These are phyloP conservation scores for Kitagawia praeruptora DNA, from an alignment of 129 eudicot genomes.

Conservation along the genomic window DNA sequence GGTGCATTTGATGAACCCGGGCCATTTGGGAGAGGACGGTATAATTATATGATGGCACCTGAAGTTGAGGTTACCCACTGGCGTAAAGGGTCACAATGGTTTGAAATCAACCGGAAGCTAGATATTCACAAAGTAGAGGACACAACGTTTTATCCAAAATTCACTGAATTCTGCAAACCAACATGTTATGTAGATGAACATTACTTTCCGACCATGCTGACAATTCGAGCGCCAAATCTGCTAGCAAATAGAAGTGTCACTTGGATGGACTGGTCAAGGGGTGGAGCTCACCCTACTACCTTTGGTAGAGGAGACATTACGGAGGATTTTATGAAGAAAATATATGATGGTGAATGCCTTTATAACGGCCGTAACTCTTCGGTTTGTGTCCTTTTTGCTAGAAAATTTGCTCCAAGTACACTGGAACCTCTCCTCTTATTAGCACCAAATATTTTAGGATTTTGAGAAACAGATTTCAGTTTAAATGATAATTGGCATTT, in stretches of 20 bases:
- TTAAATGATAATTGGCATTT: background rate
- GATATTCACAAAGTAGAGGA: conserved; percentile 55
- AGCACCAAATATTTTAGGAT: conserved; percentile 56
- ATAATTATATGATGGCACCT: conserved; percentile 60
- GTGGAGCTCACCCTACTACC: conserved; percentile 65
- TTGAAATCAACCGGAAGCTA: conserved; percentile 76
- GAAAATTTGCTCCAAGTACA: conserved; percentile 86
- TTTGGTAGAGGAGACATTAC: conserved; percentile 46
- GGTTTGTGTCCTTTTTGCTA: conserved; percentile 58
- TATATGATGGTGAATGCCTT: conserved; percentile 34
- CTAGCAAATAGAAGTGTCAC: conserved; percentile 64
- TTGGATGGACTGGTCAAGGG: conserved; percentile 72
- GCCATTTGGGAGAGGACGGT: conserved; percentile 88
- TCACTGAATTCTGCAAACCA: conserved; percentile 57
- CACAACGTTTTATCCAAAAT: conserved; percentile 59
- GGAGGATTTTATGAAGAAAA: conserved; percentile 50
- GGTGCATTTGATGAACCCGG: conserved; percentile 91
- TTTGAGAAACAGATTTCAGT: conserved; percentile 19
- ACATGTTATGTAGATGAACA: conserved; percentile 68
- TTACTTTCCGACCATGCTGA: conserved; percentile 55
- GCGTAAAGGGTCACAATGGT: conserved; percentile 98
- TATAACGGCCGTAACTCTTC: conserved; percentile 47
- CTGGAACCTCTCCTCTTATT: conserved; percentile 49
- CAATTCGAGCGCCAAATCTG: conserved; percentile 34
- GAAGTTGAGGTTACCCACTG: conserved; percentile 76